A percentile compares a stretch with the other conserved stretches of the same genome.
phyloP scores from a whole-genome alignment of 2,329 filamentous ascomycete species.

The Paracamarosporium sp. region DNA sequence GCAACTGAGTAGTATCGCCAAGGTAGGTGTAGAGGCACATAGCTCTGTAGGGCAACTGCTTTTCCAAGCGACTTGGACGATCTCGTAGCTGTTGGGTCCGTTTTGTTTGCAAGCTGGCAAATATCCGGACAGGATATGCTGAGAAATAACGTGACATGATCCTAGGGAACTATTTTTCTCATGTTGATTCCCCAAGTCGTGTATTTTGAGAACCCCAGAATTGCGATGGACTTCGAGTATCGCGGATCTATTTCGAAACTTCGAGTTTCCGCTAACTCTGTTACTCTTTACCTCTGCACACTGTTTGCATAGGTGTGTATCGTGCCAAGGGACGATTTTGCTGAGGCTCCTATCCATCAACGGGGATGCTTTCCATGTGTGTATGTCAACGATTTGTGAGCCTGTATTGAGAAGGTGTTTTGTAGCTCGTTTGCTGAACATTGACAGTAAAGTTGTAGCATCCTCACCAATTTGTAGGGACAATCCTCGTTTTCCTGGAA shows the following conservation, averaged over 20 bases:
- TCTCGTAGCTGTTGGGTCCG: background rate
- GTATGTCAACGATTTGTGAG: conserved; percentile 11
- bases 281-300: background rate
- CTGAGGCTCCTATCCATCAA: conserved; percentile 13
- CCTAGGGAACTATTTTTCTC: background rate
- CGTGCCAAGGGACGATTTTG: conserved; percentile 6
- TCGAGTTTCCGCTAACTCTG: background rate
- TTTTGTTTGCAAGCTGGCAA: background rate
- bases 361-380: conserved; percentile 7
- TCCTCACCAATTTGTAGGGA: conserved; percentile 1
- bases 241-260: background rate
- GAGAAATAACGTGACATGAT: conserved; percentile 14
- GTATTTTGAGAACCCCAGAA: conserved; percentile 13
- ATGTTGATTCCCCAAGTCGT: conserved; percentile 2
- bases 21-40: conserved; percentile 6
- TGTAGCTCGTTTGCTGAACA: conserved; percentile 11
- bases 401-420: conserved; percentile 16
- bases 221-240: conserved; percentile 16
- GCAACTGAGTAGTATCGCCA: background rate
- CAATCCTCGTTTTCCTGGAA: conserved; percentile 3
- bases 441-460: conserved; percentile 1
- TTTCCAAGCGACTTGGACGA: conserved; percentile 15
- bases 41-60: background rate
- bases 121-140: conserved; percentile 4
- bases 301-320: background rate